A percentile compares a stretch with the other conserved stretches of the same genome.
These are phyloP conservation scores for Ogataea angusta DNA, from an alignment of 805 yeast genomes.

Conservation along the genomic window DNA sequence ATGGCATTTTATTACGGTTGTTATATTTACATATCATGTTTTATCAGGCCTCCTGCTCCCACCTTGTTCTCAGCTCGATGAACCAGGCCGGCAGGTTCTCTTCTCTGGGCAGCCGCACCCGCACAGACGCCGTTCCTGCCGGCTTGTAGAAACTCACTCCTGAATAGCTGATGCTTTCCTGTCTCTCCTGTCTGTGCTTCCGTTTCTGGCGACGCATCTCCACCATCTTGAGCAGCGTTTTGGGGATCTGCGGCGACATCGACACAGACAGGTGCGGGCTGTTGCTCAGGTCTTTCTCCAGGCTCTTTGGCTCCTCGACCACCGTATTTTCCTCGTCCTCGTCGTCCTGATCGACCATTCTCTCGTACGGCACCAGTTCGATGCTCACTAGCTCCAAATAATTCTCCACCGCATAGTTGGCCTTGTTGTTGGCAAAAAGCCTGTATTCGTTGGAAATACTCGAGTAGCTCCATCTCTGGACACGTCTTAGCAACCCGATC, in stretches of 20 bases:
- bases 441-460: slow-evolving; percentile 84
- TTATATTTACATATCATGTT: neutral
- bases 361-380: slow-evolving; percentile 43
- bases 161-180: slow-evolving; percentile 7
- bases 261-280: slow-evolving; percentile 41
- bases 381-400: slow-evolving; percentile 71
- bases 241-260: slow-evolving; percentile 70
- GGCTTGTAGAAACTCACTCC: slow-evolving; percentile 32
- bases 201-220: slow-evolving; percentile 45
- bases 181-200: slow-evolving; percentile 13
- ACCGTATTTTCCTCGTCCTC: slow-evolving; percentile 6
- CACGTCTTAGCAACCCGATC: slow-evolving; percentile 74
- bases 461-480: slow-evolving; percentile 87
- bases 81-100: slow-evolving; percentile 76
- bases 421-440: slow-evolving; percentile 61
- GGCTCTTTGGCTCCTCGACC: slow-evolving; percentile 1
- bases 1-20: too few relatives aligned
- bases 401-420: slow-evolving; percentile 77
- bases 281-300: slow-evolving; percentile 6
- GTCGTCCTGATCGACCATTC: slow-evolving; percentile 8
- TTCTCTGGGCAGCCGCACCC: slow-evolving; percentile 53
- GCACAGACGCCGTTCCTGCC: slow-evolving; percentile 10
- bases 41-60: slow-evolving; percentile 46
- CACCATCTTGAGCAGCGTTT: slow-evolving; percentile 51
- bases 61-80: slow-evolving; percentile 52